A percentile compares a stretch with the other conserved stretches of the same genome.
Evolutionary conservation across 2,329 filamentous ascomycete genomes (phyloP).

Genomic region (Epichloe brachyelytri): DNA sequence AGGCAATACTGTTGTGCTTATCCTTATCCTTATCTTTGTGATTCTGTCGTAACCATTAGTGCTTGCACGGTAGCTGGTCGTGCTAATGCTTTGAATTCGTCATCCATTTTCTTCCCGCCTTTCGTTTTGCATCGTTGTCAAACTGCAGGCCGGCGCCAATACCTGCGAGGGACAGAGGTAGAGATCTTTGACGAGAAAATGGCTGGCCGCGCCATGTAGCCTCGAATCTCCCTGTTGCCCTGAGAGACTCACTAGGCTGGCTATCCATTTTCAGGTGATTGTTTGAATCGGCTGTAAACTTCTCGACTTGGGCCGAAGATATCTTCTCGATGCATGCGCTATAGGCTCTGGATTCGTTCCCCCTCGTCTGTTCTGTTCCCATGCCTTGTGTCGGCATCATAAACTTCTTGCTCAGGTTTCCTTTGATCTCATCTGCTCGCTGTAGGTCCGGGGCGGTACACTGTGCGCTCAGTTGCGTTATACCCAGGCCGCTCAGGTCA

Average conservation of each 20-base stretch:
- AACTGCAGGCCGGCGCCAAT: constrained; percentile 13
- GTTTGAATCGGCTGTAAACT: not conserved
- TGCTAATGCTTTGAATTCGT: constrained; percentile 8
- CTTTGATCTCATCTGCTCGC: not conserved
- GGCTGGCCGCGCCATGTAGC: not conserved
- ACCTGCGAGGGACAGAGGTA: constrained; percentile 12
- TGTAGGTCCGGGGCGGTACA: not conserved
- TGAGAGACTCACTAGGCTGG: not conserved
- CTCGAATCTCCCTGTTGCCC: not conserved
- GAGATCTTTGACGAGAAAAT: constrained; percentile 1
- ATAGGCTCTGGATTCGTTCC: not conserved
- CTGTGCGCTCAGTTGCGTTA: not conserved
- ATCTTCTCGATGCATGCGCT: not conserved
- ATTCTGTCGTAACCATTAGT: constrained; percentile 11
- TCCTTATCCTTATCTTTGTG: constrained; percentile 1
- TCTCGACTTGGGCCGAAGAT: not conserved
- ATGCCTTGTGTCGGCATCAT: not conserved
- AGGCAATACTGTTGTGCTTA: constrained; percentile 1
- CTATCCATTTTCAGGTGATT: not conserved
- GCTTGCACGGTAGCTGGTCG: constrained; percentile 8
- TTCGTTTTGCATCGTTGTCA: constrained; percentile 9
- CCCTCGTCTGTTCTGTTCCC: not conserved
- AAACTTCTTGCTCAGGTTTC: not conserved
- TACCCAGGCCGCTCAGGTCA: not conserved
- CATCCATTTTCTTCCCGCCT: constrained; percentile 7